Evolutionary conservation across 1,284 basidiomycete species (phyloP).

Genomic region (Sporisorium scitamineum): DNA sequence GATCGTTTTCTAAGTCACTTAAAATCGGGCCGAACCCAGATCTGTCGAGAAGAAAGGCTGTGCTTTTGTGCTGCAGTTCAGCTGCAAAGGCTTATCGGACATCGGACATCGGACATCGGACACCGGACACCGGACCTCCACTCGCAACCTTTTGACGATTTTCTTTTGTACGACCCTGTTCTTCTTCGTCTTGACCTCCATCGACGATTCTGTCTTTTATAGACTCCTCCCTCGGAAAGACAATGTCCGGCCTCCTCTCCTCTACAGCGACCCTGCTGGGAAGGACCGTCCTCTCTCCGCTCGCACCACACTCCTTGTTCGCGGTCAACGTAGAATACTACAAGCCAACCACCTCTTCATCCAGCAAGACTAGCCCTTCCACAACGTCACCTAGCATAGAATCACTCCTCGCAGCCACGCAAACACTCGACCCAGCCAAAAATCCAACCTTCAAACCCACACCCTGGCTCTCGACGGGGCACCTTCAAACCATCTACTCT

Average conservation of each 20-base stretch:
- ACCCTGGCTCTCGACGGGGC: constrained; percentile 60
- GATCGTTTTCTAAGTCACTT: not conserved
- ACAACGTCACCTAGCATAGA: constrained; percentile 29
- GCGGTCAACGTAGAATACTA: constrained; percentile 51
- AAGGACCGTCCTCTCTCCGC: constrained; percentile 36
- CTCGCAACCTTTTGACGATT: not conserved
- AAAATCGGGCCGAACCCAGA: constrained; percentile 1
- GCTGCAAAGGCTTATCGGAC: not conserved
- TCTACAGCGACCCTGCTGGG: constrained; percentile 43
- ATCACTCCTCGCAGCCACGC: constrained; percentile 34
- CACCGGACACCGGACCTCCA: constrained; percentile 4
- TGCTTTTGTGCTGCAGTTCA: not conserved
- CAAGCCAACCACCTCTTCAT: constrained; percentile 18
- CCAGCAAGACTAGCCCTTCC: not conserved
- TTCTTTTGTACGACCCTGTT: not conserved
- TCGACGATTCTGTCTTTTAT: not conserved
- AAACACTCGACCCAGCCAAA: constrained; percentile 39
- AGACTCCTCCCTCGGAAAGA: not conserved
- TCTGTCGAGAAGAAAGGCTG: not conserved
- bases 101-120: too few relatives aligned
- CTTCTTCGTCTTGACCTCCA: not conserved
- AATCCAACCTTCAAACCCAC: constrained; percentile 35
- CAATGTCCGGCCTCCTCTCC: constrained; percentile 35
- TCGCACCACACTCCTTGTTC: constrained; percentile 45
- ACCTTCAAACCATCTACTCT: constrained; percentile 66